Conservation (phyloP, 768 basidiomycete genomes). For the Sarcodon aspratus region DNA sequence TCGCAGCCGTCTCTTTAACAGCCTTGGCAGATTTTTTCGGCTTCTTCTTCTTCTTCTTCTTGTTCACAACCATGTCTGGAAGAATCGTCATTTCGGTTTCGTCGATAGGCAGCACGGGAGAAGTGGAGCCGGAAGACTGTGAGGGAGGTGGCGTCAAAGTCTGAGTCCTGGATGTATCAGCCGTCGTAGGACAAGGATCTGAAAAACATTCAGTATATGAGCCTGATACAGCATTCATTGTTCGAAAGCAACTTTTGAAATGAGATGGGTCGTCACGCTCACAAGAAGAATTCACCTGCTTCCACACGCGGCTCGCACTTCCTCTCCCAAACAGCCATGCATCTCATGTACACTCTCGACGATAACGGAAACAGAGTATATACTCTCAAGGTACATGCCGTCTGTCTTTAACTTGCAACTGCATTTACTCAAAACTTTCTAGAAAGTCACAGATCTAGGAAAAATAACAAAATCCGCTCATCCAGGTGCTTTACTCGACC, state of each 20-base stretch:
- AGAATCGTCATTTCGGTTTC: background rate
- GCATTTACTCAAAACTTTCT: slow-evolving; percentile 1
- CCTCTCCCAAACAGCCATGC: slow-evolving; percentile 45
- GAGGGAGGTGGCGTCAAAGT: background rate
- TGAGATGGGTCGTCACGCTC: no score
- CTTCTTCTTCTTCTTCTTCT: background rate
- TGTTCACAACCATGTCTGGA: background rate
- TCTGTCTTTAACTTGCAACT: background rate
- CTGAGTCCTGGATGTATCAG: background rate
- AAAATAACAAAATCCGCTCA: slow-evolving; percentile 92
- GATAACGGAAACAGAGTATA: slow-evolving; percentile 73
- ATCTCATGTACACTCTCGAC: slow-evolving; percentile 92
- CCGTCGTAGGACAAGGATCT: no score
- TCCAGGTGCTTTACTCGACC: slow-evolving; percentile 52
- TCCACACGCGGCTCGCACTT: background rate
- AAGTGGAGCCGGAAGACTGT: background rate
- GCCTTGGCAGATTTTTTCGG: slow-evolving; percentile 2
- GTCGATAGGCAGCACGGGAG: background rate
- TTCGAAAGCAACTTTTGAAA: no score
- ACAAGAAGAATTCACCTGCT: no score
- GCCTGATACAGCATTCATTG: no score
- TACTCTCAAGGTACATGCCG: slow-evolving; percentile 72
- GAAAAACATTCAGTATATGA: no score
- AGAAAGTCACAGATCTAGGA: slow-evolving; percentile 82
- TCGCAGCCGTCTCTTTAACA: background rate